Percentiles rank a stretch among this genome's conserved stretches.
Evolutionary conservation across 2,329 filamentous ascomycete species (phyloP).

Genomic region (Botryosphaeria agaves): DNA sequence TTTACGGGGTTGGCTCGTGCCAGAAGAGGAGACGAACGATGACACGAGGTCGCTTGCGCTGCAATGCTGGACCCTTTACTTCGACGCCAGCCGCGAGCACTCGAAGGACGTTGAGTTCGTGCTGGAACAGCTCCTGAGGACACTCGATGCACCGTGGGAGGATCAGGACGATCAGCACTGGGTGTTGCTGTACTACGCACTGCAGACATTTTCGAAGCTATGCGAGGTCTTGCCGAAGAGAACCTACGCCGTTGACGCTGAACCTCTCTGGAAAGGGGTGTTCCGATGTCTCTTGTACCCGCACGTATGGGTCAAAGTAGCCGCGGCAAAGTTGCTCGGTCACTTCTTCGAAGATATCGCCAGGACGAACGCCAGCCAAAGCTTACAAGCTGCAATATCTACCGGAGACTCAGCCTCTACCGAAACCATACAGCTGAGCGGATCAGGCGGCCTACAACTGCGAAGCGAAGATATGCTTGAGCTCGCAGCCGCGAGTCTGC

Average conservation of each 20-base stretch:
- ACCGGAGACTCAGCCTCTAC: no score
- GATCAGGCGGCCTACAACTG: conserved; percentile 55
- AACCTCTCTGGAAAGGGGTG: conserved; percentile 54
- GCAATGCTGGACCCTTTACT: conserved; percentile 68
- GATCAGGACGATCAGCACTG: conserved; percentile 41
- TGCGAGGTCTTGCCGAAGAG: conserved; percentile 46
- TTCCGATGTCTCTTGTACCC: conserved; percentile 53
- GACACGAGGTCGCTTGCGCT: conserved; percentile 57
- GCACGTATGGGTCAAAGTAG: conserved; percentile 58
- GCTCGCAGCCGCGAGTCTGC: conserved; percentile 37
- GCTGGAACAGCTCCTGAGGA: conserved; percentile 29
- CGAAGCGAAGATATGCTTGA: conserved; percentile 44
- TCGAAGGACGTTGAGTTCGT: conserved; percentile 43
- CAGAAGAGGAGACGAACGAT: conserved; percentile 54
- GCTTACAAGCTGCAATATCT: no score
- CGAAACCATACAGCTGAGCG: conserved; percentile 42
- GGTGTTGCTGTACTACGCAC: conserved; percentile 56
- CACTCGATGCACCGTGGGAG: conserved; percentile 31
- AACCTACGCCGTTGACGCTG: conserved; percentile 41
- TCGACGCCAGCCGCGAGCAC: conserved; percentile 46
- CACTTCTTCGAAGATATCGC: conserved; percentile 70
- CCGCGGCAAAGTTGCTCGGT: conserved; percentile 55
- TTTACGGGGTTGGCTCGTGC: conserved; percentile 59
- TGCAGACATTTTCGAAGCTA: conserved; percentile 52
- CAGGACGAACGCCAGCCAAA: conserved; percentile 36